Evolutionary conservation across 1,139 yeast species (phyloP).

Genomic region (Taiozyma sp.): DNA sequence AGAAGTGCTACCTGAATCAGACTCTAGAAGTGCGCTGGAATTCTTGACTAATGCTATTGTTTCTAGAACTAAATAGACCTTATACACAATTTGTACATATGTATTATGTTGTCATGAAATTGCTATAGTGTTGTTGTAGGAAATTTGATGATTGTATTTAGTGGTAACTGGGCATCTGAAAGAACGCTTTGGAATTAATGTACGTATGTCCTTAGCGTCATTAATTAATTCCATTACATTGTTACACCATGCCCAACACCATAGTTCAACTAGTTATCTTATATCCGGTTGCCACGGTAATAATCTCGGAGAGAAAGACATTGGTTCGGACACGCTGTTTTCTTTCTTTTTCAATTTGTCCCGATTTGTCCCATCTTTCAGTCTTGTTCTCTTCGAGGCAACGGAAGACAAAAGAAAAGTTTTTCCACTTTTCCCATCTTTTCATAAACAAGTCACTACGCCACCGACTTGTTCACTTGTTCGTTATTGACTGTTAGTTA

Average conservation of each 20-base stretch:
- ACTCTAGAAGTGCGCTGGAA: conserved; percentile 83
- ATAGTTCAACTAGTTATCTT: not conserved
- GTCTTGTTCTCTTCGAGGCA: too few relatives aligned
- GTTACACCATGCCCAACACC: too few relatives aligned
- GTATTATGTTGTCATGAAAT: not conserved
- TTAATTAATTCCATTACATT: too few relatives aligned
- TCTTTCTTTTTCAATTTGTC: not conserved
- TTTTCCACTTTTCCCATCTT: not conserved
- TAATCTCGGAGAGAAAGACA: too few relatives aligned
- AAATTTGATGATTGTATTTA: too few relatives aligned
- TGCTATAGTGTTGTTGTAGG: too few relatives aligned
- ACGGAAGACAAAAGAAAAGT: not conserved
- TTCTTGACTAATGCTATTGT: conserved; percentile 78
- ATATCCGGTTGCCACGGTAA: not conserved
- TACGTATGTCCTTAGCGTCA: too few relatives aligned
- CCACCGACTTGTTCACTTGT: not conserved
- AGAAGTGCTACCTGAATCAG: conserved; percentile 70
- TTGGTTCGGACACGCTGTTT: too few relatives aligned
- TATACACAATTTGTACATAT: not conserved
- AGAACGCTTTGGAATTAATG: too few relatives aligned
- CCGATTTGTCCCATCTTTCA: not conserved
- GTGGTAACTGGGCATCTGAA: too few relatives aligned
- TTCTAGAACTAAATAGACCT: conserved; percentile 59
- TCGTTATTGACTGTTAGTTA: too few relatives aligned
- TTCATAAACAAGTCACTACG: not conserved